Base-by-base conservation (phyloP, 805 yeast species). In the Candida chilensis region DNA sequence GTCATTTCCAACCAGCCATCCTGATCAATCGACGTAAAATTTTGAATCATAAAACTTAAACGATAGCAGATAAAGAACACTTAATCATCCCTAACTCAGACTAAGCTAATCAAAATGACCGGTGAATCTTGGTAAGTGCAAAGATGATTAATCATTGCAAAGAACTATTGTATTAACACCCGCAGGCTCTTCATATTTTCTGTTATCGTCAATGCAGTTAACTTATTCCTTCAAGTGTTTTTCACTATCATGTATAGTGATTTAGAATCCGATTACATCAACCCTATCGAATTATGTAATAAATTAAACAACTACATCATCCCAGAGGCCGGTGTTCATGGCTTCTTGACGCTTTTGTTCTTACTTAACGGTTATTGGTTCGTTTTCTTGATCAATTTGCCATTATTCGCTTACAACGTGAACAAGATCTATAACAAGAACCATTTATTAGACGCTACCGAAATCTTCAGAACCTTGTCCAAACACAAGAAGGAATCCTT, bases 181-280 rank as follows among this genome's bases (percentile, higher is more conserved):
- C 8, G 21, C 32, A 66, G 79, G 62, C 64, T 78, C 42, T 81
- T 79, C 52, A 78, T 81, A 37, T 62, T 75, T 43, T 85, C 95
- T 7, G 94, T 88, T 27, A 52, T 88, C 36, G 68, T 80, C 39
- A 90, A 90, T 59, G 92, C 94, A 36, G 73, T 82, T 44, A 86
- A 83, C 68, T 67, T 90, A 60, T 87, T 90, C 52, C 67, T 83
- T 24, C 96, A 88, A 64, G 96, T 88, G 33, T 92, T 83, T 57
- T 88, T 88, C 71, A 86, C 96, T 29, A 87, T 88, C 59, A 78
- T 87, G 80, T 90, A 83, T 66, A 83, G 94, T 41, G 97, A 88
- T 60, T 70, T 88, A 56, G 97, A 85, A 59, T 78, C 88, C 50
- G 98, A 92, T 58, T 92, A 90, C 67, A 88, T 90, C 63, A 92